phyloP scores from a whole-genome alignment of 768 basidiomycete species.

The Rhodotorula sphaerocarpa region DNA sequence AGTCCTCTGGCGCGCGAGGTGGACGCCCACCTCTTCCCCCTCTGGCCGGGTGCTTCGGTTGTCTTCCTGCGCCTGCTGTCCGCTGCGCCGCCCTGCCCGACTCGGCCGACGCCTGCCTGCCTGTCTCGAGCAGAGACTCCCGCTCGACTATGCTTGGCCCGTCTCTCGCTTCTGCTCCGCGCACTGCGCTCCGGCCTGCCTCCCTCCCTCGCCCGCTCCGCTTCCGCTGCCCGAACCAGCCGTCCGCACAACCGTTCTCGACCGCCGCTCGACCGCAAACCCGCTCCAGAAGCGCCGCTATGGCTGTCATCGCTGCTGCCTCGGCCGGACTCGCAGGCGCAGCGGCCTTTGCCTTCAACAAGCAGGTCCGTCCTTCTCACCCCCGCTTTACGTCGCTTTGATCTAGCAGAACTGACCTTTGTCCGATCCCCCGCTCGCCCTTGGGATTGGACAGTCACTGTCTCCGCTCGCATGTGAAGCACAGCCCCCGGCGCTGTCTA shows the following conservation, averaged over 20 bases:
- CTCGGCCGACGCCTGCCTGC: too few species aligned
- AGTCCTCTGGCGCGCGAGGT: too few species aligned
- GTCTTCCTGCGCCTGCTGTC: too few species aligned
- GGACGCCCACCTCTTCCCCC: too few species aligned
- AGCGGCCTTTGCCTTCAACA: slow-evolving; percentile 2
- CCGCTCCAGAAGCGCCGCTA: not conserved
- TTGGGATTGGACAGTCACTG: not conserved
- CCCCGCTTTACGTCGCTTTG: accelerated
- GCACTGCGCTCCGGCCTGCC: not conserved
- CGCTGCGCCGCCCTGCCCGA: too few species aligned
- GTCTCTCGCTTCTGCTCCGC: not conserved
- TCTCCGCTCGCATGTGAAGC: slow-evolving; percentile 6
- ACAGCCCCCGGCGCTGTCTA: not conserved
- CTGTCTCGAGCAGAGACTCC: too few species aligned
- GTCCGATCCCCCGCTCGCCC: not conserved
- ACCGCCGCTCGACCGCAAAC: too few species aligned
- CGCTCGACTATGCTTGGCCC: too few species aligned
- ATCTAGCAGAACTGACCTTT: not conserved
- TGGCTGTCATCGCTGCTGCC: slow-evolving; percentile 2
- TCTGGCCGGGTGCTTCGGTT: too few species aligned
- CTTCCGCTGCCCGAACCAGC: not conserved
- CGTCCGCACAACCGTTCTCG: too few species aligned
- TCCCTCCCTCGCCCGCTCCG: not conserved
- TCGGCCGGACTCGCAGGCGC: slow-evolving; percentile 11
- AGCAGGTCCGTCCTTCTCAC: slow-evolving; percentile 1